Evolutionary conservation across 345 rosid species (phyloP), one percentile per base, ranked within the genome.

Genomic region (Psidium guajava): DNA sequence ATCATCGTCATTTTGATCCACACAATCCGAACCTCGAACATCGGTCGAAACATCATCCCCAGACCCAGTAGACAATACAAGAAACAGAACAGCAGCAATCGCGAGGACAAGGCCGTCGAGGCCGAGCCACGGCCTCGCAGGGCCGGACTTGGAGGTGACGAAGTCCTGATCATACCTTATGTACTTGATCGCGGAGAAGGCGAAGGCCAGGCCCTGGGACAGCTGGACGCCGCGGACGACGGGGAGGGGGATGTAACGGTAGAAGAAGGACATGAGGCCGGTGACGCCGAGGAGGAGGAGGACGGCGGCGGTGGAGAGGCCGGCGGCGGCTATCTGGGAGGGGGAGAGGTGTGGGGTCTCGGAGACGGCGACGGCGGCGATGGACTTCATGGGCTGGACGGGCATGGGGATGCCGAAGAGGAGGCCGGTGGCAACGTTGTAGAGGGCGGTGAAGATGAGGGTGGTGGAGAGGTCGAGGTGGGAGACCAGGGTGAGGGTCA

Each of bases 211-310:
- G 13, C 99, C 99, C 82, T 96, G 99, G 82, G 98, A 96, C 86
- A 96, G 96, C 97, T 96, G 99, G 82, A 96, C 95, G 32, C 99
- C 98, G 22, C 99, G 95, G 42, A 96, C 99, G 42, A 96, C 99
- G 3, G 99, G 98, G 80, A 94, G 94, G 56, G 98, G 98, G 74
- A 95, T 90, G 87, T 90, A 85, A 13, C 92, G 92, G 90, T 95
- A 95, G 84, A 94, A 89, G 83, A 89, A 88, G 54, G 98, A 93
- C 98, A 94, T 94, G 85, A 94, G 94, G 56, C 98, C 94, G 82
- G 96, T 92, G 86, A 87, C 86, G 42, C 98, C 98, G 44, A 94
- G 96, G 85, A 95, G 42, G 85, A 93, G 91, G 86, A 93, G 95
- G 15, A 89, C 86, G 21, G 90, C 88, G 58, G 96, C 95, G 5